Percentiles rank a stretch among this genome's conserved stretches.
Evolutionary conservation across 2,329 filamentous ascomycete genomes (phyloP).

Genomic region (Aspergillus quadrilineatus): DNA sequence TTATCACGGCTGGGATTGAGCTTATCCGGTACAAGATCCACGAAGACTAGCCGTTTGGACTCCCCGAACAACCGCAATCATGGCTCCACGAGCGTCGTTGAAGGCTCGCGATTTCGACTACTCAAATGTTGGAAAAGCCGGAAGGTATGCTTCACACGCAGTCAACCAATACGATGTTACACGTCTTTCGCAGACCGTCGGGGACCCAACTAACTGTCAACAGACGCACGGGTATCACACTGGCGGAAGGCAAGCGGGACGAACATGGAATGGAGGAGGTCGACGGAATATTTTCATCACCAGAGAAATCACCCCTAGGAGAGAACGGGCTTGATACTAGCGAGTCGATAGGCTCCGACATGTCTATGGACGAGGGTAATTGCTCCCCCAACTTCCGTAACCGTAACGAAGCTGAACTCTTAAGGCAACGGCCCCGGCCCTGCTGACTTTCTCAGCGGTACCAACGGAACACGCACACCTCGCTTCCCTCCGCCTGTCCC

Average conservation of each 20-base stretch:
- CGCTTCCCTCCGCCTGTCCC: conserved; percentile 43
- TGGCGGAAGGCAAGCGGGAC: conserved; percentile 80
- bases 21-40: neutral
- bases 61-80: conserved; percentile 22
- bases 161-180: neutral
- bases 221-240: conserved; percentile 85
- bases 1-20: neutral
- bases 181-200: neutral
- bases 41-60: neutral
- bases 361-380: conserved; percentile 64
- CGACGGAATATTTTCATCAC: conserved; percentile 85
- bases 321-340: conserved; percentile 33
- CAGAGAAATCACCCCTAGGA: conserved; percentile 59
- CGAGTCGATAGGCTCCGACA: conserved; percentile 54
- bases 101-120: conserved; percentile 50
- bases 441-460: conserved; percentile 40
- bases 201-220: conserved; percentile 9
- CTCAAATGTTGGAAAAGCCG: conserved; percentile 48
- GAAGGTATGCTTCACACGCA: conserved; percentile 36
- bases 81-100: conserved; percentile 40
- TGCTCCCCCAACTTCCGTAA: conserved; percentile 6
- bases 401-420: neutral
- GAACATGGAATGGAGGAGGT: conserved; percentile 90
- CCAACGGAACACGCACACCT: conserved; percentile 34
- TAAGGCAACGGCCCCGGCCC: conserved; percentile 44